A percentile compares a stretch with the other conserved stretches of the same genome.
phyloP scores from a whole-genome alignment of 257 asterid genomes.

The Marsdenia floribunda region DNA sequence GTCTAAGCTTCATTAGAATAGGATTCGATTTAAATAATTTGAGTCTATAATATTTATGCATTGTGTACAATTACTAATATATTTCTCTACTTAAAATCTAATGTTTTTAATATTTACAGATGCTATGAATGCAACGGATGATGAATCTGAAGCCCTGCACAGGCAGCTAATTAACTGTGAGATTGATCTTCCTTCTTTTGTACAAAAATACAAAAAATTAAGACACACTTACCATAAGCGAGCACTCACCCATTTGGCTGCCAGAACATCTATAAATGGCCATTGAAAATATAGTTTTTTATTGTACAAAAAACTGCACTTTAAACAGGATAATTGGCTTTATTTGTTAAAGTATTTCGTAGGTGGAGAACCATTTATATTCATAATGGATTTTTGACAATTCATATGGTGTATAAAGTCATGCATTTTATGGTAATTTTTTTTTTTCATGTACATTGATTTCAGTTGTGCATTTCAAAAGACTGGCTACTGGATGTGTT shows the following conservation, averaged over 20 bases:
- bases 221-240: conserved; percentile 64
- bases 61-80: too few species aligned
- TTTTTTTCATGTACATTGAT: too few species aligned
- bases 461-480: too few species aligned
- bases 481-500: too few species aligned
- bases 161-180: conserved; percentile 74
- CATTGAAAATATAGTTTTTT: conserved; percentile 15
- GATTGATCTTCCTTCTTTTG: conserved; percentile 62
- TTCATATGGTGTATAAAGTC: too few species aligned
- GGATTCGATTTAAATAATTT: too few species aligned
- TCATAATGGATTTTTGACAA: too few species aligned
- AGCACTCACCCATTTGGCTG: conserved; percentile 82
- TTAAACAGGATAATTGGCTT: background rate
- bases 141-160: conserved; percentile 78
- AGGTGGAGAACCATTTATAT: too few species aligned
- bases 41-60: too few species aligned
- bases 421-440: too few species aligned
- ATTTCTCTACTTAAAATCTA: too few species aligned
- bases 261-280: conserved; percentile 54
- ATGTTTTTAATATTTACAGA: conserved; percentile 35
- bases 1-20: too few species aligned
- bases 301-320: background rate
- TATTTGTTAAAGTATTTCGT: background rate
- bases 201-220: conserved; percentile 82
- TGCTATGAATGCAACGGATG: conserved; percentile 65